Evolutionary conservation across 768 basidiomycete species (phyloP), one percentile per base, ranked within the genome.

Genomic region (Amanita phalloides): DNA sequence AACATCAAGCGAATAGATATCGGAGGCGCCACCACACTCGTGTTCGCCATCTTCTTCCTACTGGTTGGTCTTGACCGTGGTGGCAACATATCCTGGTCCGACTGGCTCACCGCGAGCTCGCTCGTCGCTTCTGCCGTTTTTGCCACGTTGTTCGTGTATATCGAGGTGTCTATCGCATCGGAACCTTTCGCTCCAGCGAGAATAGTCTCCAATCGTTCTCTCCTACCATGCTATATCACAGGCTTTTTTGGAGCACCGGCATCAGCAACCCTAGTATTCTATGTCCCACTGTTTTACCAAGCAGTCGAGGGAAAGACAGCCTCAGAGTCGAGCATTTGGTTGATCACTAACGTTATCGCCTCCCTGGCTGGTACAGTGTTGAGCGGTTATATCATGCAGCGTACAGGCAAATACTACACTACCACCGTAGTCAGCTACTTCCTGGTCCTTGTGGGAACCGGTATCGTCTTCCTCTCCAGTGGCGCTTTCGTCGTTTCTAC

Each of bases 1-100:
- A 83, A 82, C 54, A 64, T 86, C 49, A 73, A 71, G 52, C 74
- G 82, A 13, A 68, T 86, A 52, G 84, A 86, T 65, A 82, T 82
- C 56, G 64, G 66, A 3, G 84, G 84, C 13, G 79, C 82, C 0
- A 37, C 73, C 41, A 67, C 72, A 5, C 76, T 84, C 41, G 71
- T 84, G 20, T 49, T 74, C 14, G 65, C 78, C 23, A 68, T 82
- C 17, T 78, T 79, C 62, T 66, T 69, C 58, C 70, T 86, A 3
- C 73, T 86, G 36, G 66, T 80, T 49, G 79, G 71, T 1, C 66
- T 84, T 8, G 81, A 84, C 56, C 64, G 73, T 11, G 77, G 76
- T 1, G 74, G 76, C 4, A 75, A 78, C 57, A 56, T 72, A 4
- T 66, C 76, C 5, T 79, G 76, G 77, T 56, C 51, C 11, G 72